phyloP scores from a whole-genome alignment of 1,284 basidiomycete genomes.

The Trametes versicolor region DNA sequence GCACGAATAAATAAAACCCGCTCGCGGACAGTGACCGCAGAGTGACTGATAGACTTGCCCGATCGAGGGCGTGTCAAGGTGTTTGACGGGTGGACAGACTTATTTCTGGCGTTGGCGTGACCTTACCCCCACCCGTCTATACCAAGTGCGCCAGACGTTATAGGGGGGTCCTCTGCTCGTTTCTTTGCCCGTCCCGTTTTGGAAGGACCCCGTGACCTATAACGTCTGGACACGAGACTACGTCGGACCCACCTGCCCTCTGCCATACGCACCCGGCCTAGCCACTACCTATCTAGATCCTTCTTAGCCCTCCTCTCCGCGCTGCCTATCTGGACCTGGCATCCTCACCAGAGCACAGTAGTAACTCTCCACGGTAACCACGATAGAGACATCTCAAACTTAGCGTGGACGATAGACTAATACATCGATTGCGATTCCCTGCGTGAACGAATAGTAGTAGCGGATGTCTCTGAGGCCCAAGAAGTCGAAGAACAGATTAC shows the following conservation, averaged over 20 bases:
- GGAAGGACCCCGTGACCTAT: no score
- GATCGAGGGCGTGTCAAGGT: no score
- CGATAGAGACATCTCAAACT: background rate
- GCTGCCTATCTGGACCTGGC: background rate
- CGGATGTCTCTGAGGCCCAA: background rate
- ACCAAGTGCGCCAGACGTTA: no score
- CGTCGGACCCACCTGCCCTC: background rate
- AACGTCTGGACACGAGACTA: no score
- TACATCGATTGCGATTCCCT: conserved; percentile 8
- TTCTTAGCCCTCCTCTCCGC: background rate
- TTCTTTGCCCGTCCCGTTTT: no score
- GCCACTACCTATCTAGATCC: background rate
- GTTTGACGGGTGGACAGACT: no score
- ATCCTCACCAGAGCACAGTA: background rate
- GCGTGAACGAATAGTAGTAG: background rate
- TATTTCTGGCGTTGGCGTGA: no score
- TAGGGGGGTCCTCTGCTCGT: no score
- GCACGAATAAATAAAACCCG: no score
- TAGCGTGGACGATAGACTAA: background rate
- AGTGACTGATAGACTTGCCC: no score
- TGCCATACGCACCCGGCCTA: background rate
- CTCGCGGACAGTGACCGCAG: no score
- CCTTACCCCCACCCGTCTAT: no score
- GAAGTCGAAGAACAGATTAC: conserved; percentile 5
- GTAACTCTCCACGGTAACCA: background rate